These are phyloP conservation scores for Collariella sp. DNA, from an alignment of 495 filamentous ascomycete species.

Conservation along the genomic window DNA sequence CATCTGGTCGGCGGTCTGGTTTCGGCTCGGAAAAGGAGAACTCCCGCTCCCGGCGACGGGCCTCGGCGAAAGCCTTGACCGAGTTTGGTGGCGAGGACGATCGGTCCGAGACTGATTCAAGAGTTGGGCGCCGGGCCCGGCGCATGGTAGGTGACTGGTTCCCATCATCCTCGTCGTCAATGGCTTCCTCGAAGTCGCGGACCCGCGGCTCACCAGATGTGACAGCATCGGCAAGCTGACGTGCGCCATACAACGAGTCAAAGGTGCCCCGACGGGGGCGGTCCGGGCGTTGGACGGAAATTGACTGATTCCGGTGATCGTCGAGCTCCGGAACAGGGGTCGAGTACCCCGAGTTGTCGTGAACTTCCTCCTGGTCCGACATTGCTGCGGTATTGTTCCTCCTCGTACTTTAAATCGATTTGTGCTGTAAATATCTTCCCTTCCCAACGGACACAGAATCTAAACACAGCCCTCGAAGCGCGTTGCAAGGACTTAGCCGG, in stretches of 20 bases:
- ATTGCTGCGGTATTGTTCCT: conserved; percentile 32
- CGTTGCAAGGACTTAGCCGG: conserved; percentile 19
- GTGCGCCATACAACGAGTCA: conserved; percentile 43
- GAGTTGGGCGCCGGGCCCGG: conserved; percentile 40
- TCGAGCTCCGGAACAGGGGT: conserved; percentile 84
- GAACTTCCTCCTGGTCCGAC: conserved; percentile 48
- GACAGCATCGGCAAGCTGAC: conserved; percentile 32
- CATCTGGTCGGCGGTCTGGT: conserved; percentile 35
- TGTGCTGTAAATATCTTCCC: conserved; percentile 2
- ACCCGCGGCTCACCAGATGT: conserved; percentile 25
- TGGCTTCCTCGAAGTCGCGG: conserved; percentile 62
- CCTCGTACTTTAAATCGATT: background rate
- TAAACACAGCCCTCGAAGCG: conserved; percentile 20
- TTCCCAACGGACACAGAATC: conserved; percentile 10
- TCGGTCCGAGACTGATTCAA: conserved; percentile 40
- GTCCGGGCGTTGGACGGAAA: conserved; percentile 51
- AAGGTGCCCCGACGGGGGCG: conserved; percentile 47
- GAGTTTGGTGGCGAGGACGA: conserved; percentile 89
- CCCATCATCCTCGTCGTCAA: conserved; percentile 69
- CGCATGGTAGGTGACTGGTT: conserved; percentile 29
- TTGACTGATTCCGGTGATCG: conserved; percentile 77
- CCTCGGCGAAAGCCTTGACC: conserved; percentile 91
- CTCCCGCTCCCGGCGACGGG: conserved; percentile 49
- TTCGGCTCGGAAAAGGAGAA: conserved; percentile 41
- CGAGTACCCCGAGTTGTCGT: conserved; percentile 47